Conservation (phyloP, 2,329 filamentous ascomycete genomes). For the Fusarium pilosicola region DNA sequence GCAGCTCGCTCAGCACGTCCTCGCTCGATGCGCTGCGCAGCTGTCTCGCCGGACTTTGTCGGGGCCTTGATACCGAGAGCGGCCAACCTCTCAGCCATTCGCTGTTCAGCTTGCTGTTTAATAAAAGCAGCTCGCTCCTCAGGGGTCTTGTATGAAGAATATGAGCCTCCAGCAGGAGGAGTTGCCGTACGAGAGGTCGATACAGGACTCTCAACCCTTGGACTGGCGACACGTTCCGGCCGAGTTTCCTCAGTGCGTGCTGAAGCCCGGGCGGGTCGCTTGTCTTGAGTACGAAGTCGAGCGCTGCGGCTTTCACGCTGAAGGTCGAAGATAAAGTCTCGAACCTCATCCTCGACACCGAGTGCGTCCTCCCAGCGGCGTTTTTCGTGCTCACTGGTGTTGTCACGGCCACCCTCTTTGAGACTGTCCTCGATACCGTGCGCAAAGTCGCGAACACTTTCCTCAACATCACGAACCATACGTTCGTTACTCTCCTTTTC, state of each 20-base stretch:
- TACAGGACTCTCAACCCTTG: conserved; percentile 63
- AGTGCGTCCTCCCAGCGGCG: conserved; percentile 96
- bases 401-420: conserved; percentile 80
- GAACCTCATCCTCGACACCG: conserved; percentile 95
- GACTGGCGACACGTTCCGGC: conserved; percentile 51
- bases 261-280: conserved; percentile 56
- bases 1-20: conserved; percentile 89
- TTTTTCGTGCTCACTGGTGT: conserved; percentile 86
- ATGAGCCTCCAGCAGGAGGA: conserved; percentile 69
- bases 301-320: conserved; percentile 85
- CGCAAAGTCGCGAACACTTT: conserved; percentile 90
- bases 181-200: conserved; percentile 63
- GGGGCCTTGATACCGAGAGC: conserved; percentile 91
- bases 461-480: conserved; percentile 97
- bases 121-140: conserved; percentile 96
- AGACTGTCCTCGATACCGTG: conserved; percentile 86
- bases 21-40: conserved; percentile 86
- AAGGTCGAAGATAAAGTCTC: conserved; percentile 97
- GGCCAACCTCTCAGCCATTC: conserved; percentile 95
- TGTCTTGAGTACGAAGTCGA: conserved; percentile 71
- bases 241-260: conserved; percentile 56
- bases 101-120: conserved; percentile 94
- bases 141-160: conserved; percentile 86
- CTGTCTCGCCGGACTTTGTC: conserved; percentile 79
- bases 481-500: conserved; percentile 95